phyloP scores from a whole-genome alignment of 2,329 filamentous ascomycete species.

The Capronia americana region DNA sequence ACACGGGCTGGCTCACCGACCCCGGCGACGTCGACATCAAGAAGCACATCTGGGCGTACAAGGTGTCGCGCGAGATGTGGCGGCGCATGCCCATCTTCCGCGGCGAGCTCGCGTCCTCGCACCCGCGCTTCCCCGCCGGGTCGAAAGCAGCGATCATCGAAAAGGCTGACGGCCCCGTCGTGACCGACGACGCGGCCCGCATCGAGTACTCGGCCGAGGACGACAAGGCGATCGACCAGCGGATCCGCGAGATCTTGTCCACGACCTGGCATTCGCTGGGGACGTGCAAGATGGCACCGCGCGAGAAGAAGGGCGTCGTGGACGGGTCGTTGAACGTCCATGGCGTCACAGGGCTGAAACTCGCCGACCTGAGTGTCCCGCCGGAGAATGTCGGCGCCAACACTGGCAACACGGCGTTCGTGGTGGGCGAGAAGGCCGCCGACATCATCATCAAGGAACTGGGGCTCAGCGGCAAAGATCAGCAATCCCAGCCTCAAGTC shows the following conservation, averaged over 20 bases:
- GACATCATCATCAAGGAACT: slow-evolving; percentile 45
- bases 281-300: slow-evolving; percentile 56
- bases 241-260: slow-evolving; percentile 27
- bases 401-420: slow-evolving; percentile 55
- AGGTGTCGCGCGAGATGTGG: slow-evolving; percentile 67
- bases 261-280: slow-evolving; percentile 37
- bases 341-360: slow-evolving; percentile 51
- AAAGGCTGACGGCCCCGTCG: slow-evolving; percentile 34
- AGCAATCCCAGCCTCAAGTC: not conserved
- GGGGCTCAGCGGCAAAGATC: slow-evolving; percentile 24
- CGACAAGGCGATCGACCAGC: slow-evolving; percentile 53
- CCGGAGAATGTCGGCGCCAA: slow-evolving; percentile 51
- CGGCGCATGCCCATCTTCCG: slow-evolving; percentile 61
- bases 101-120: slow-evolving; percentile 48
- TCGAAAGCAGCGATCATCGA: slow-evolving; percentile 40
- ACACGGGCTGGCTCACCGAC: slow-evolving; percentile 63
- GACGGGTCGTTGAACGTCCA: slow-evolving; percentile 52
- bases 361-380: slow-evolving; percentile 40
- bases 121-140: slow-evolving; percentile 48
- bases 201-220: slow-evolving; percentile 59
- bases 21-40: slow-evolving; percentile 65
- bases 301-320: slow-evolving; percentile 52
- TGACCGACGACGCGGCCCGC: slow-evolving; percentile 43
- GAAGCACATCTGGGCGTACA: slow-evolving; percentile 68
- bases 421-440: slow-evolving; percentile 54